phyloP scores from a whole-genome alignment of 257 asterid species.

The Coffea canephora region DNA sequence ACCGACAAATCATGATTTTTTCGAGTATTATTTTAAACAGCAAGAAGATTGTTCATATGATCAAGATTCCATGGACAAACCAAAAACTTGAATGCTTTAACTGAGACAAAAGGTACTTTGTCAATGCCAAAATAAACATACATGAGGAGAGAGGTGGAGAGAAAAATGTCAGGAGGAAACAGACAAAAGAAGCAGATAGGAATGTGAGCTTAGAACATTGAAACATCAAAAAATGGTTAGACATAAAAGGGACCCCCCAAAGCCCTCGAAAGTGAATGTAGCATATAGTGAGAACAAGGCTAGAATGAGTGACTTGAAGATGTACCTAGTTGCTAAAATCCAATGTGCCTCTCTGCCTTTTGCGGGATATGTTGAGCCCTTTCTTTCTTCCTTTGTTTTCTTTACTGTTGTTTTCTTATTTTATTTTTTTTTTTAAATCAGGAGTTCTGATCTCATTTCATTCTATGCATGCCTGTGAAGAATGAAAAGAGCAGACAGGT shows the following conservation, averaged over 20 bases:
- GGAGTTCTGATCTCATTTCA: background rate
- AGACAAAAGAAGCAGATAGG: conserved; percentile 44
- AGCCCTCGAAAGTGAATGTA: conserved; percentile 22
- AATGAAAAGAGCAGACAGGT: conserved; percentile 26
- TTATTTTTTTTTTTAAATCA: background rate
- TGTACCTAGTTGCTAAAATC: conserved; percentile 30
- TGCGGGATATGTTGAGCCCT: conserved; percentile 7
- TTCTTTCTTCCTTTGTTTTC: background rate
- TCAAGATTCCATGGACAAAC: conserved; percentile 10
- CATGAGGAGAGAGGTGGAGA: conserved; percentile 17
- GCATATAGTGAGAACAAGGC: conserved; percentile 28
- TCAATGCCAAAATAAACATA: background rate
- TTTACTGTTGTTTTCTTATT: background rate
- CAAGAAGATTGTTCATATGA: conserved; percentile 6
- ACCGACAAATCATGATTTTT: background rate
- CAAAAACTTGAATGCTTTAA: background rate
- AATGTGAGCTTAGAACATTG: conserved; percentile 34
- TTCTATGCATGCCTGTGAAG: conserved; percentile 39
- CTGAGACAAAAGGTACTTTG: background rate
- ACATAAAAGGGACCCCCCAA: conserved; percentile 36
- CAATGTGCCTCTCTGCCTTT: conserved; percentile 24
- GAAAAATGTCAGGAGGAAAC: conserved; percentile 33
- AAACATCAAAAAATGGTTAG: conserved; percentile 28
- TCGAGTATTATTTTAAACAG: background rate
- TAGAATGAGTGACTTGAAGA: conserved; percentile 28